Base-by-base conservation (phyloP, 306 rosid species). In the Echinosophora koreensis region DNA sequence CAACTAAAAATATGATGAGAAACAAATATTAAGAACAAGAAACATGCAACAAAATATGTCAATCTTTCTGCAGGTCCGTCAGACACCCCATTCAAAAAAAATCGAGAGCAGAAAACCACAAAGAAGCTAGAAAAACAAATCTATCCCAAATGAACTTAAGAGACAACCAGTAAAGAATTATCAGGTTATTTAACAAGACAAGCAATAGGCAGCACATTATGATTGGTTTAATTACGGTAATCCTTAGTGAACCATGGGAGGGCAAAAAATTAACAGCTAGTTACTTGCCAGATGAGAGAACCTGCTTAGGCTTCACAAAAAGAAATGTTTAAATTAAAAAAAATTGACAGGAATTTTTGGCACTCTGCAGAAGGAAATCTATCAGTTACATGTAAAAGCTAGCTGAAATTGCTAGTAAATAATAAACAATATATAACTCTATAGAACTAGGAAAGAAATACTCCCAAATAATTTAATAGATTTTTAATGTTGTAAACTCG, bases 161-260 rank as follows among this genome's bases (percentile, higher is more conserved):
- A 30, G 32, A 30, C 32, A 30, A 30, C 32, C 3, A 30, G 32
- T 30, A 30, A 30, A 66, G 78, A 47, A 17, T 71, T 52, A 32
- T 56, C 51, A 60, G 64, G 49, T 22, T 44, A 71, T 55, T 46
- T 54, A 42, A 56, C 66, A 61, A 42, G 46, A 76, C 54, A 67
- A 55, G n/a, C 47, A 60, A 71, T 66, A 17, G 2, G 74, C 68
- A 34, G 15, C 41, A 77, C 18, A 81, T n/a, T 66, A 67, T 38
- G 65, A 56, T 44, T 6, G 28, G 28, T 63, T 44, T 65, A 69
- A 63, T 44, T 46, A 54, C 18, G 52, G 52, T 37, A 74, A 59
- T 46, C 42, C 49, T 71, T 66, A 34, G 28, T 18, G 12, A 49
- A 69, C 57, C 41, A 68, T 39, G 13, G 7, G 49, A 67, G 41